Evolutionary conservation across 108 stramenopile genomes (phyloP).

Genomic region (Hondaea fermentalgiana): DNA sequence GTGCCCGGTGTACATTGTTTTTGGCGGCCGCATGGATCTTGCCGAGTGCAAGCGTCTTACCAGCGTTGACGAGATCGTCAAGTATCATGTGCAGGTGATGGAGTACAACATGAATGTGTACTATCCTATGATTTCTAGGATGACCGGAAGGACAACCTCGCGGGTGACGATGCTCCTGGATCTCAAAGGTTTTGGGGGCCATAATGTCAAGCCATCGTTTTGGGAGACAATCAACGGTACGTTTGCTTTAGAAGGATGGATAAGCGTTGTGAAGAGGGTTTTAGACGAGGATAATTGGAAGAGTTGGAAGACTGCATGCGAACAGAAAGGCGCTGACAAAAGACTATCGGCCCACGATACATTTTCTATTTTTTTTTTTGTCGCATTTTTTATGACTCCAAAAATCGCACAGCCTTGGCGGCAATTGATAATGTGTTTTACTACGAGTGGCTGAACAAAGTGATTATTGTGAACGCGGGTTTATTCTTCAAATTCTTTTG

Average conservation of each 20-base stretch:
- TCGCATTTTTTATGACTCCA: not conserved
- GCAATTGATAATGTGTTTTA: not conserved
- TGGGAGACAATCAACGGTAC: slow-evolving; percentile 1
- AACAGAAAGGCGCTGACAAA: not conserved
- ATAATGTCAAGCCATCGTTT: not conserved
- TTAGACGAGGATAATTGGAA: not conserved
- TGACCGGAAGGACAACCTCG: not conserved
- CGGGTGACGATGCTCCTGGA: not conserved
- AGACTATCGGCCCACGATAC: not conserved
- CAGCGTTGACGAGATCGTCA: not conserved
- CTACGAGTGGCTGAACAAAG: not conserved
- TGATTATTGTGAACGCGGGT: slow-evolving; percentile 8
- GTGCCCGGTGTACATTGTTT: not conserved
- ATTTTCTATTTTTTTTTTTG: not conserved
- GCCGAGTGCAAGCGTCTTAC: not conserved
- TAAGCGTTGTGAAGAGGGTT: not conserved
- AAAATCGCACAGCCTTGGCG: not conserved
- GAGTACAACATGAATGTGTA: not conserved
- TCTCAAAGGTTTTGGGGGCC: slow-evolving; percentile 1
- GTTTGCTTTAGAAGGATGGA: not conserved
- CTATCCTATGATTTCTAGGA: not conserved
- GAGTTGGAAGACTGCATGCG: not conserved
- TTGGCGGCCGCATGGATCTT: not conserved
- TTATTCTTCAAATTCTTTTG: not conserved
- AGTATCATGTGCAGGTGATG: slow-evolving; percentile 7